These are phyloP conservation scores for Nannochloropsis oceanica DNA, from an alignment of 108 stramenopile species.

Conservation along the genomic window DNA sequence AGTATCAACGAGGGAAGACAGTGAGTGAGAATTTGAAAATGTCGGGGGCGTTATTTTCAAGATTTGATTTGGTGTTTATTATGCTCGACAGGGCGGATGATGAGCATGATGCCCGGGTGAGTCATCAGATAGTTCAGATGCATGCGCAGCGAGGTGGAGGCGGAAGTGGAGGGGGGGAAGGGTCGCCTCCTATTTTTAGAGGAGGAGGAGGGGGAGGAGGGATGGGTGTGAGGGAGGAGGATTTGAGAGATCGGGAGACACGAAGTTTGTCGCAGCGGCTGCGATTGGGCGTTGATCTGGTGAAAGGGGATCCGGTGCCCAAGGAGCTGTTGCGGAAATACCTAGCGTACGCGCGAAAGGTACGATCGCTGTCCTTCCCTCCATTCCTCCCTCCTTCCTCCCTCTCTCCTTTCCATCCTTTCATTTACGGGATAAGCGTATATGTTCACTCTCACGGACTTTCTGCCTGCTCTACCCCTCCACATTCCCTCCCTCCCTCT, in stretches of 20 bases:
- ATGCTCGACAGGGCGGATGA: conserved; percentile 75
- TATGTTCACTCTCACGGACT: no score
- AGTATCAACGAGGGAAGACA: conserved; percentile 73
- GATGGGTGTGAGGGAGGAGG: neutral
- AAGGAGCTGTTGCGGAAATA: conserved; percentile 71
- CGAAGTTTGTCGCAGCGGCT: conserved; percentile 46
- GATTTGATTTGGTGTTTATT: conserved; percentile 95
- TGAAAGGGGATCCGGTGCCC: conserved; percentile 51
- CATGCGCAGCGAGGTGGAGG: conserved; percentile 34
- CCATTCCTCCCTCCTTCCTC: neutral
- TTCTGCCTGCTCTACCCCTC: no score
- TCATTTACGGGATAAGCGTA: no score
- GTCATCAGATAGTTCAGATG: conserved; percentile 74
- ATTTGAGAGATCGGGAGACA: neutral
- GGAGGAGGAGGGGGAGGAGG: neutral
- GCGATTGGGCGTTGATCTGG: conserved; percentile 53
- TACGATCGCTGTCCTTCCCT: neutral
- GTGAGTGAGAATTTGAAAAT: conserved; percentile 81
- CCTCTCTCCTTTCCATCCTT: no score
- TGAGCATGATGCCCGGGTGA: conserved; percentile 69
- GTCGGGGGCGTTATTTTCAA: conserved; percentile 76
- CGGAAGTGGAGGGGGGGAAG: neutral
- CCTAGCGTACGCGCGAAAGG: conserved; percentile 69
- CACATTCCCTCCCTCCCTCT: neutral
- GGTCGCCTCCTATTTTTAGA: neutral